Evolutionary conservation across 805 yeast species (phyloP), one percentile per base, ranked within the genome.

Genomic region (Zygoascus tannicola): DNA sequence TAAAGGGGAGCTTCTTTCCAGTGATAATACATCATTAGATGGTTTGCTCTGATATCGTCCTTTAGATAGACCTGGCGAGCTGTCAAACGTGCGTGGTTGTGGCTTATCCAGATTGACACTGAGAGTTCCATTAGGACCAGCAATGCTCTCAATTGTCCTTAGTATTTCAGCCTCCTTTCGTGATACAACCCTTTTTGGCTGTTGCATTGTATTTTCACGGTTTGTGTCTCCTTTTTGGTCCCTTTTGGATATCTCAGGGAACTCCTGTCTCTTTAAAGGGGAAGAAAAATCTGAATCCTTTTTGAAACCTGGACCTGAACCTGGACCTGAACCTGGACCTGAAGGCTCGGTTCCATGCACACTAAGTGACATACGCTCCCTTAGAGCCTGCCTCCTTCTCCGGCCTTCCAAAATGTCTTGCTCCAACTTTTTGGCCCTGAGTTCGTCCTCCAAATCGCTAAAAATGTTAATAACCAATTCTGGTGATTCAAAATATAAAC

Each of bases 401-500:
- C 61, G 42, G 22, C 62, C 60, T n/a, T 53, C 60, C 30, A 49
- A 46, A 22, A 58, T 56, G 36, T 57, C 60, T 22, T 47, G 47
- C 35, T 58, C 62, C 41, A 58, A 45, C 34, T 54, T 51, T 38
- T 50, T 49, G 12, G 62, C 57, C 20, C 62, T 54, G 15, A 54
- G 44, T 30, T 56, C 60, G 45, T 58, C 62, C 41, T 58, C 62
- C 14, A 56, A 55, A 30, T 52, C 51, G 10, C 57, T 53, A 30
- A 10, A 5, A n/a, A 16, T 26, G 30, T 28, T 10, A 18, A 19
- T 26, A 26, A n/a, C n/a, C n/a, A n/a, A 8, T 26, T 26, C 12
- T 26, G 12, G 30, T 26, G 7, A 8, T 26, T 26, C 30, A 26
- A 26, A 26, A 26, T 26, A 10, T 19, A 19, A n/a, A 36, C 40